Evolutionary conservation across 169 alveolate species (phyloP).

Genomic region (Cryptosporidium tyzzeri): DNA sequence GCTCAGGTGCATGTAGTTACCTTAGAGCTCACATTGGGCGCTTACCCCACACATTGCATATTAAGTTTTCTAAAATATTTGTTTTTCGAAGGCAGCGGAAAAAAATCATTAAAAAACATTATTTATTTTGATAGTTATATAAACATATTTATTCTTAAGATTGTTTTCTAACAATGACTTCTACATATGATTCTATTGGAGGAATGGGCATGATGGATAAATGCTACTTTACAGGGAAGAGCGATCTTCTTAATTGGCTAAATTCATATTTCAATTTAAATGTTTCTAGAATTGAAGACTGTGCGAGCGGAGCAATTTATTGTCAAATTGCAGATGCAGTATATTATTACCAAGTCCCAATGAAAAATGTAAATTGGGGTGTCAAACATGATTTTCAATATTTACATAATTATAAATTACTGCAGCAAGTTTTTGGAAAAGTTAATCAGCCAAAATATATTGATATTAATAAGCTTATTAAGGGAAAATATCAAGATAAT

Average conservation of each 20-base stretch:
- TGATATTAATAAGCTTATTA: slow-evolving; percentile 91
- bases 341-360: slow-evolving; percentile 85
- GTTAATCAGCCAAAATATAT: slow-evolving; percentile 90
- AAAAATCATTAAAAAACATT: not conserved
- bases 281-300: slow-evolving; percentile 93
- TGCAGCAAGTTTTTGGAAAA: slow-evolving; percentile 93
- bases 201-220: slow-evolving; percentile 90
- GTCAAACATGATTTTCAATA: slow-evolving; percentile 96
- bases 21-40: slow-evolving; percentile 18
- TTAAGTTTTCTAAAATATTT: slow-evolving; percentile 7
- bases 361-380: slow-evolving; percentile 94
- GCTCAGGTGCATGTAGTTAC: slow-evolving; percentile 21
- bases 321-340: slow-evolving; percentile 93
- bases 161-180: slow-evolving; percentile 14
- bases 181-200: slow-evolving; percentile 65
- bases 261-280: slow-evolving; percentile 86
- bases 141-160: not conserved
- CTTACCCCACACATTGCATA: slow-evolving; percentile 76
- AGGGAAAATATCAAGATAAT: slow-evolving; percentile 96
- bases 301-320: slow-evolving; percentile 96
- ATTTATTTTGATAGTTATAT: not conserved
- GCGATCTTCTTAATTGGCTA: slow-evolving; percentile 92
- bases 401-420: slow-evolving; percentile 92
- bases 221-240: slow-evolving; percentile 88
- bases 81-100: not conserved